Base-by-base conservation (phyloP, 2,329 filamentous ascomycete species). In the Hypoxylon sp. region DNA sequence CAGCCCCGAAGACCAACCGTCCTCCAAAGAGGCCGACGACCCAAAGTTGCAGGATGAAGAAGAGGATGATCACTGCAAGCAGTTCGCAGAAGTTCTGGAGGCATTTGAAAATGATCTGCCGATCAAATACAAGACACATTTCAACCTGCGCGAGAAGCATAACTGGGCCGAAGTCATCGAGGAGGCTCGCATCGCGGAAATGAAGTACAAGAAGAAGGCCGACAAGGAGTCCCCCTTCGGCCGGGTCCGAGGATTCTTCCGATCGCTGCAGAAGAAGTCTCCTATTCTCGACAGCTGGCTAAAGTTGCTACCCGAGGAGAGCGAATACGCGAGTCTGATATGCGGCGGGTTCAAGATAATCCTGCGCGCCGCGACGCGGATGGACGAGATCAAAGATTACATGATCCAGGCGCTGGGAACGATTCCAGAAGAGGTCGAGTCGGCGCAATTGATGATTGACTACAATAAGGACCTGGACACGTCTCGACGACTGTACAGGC, bases 281-380 rank as follows among this genome's bases (percentile, higher is more conserved):
- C 46, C 50, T 1, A 41, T 43, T 9, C 26, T 59, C 13, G 21
- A 43, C 3, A 41, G 45, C 11, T 59, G 56, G 56, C 47, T 59
- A 4, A 37, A 24, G 23, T n/a, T 59, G 4, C 46, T 59, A 13
- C 56, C 56, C 21, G 41, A 10, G 8, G 29, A 55, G 6, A 59
- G 46, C 46, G 27, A 31, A 26, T 59, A 59, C 18, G 46, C 40
- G 15, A 59, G 56, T 29, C 26, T 59, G 9, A 59, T 59, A 51
- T 59, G 56, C 21, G 56, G 56, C 21, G 56, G 56, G 18, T 45
- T 55, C 18, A 59, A 59, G 21, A 29, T 59, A 1, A 59, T 59
- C 15, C 23, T 59, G 20, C 50, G 56, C 38, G 56, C 56, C 20
- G 56, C 56, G 7, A 45, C 56, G 8, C 50, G 51, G 27, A 59